phyloP scores from a whole-genome alignment of 306 rosid genomes.

The Cicer yamashitae region DNA sequence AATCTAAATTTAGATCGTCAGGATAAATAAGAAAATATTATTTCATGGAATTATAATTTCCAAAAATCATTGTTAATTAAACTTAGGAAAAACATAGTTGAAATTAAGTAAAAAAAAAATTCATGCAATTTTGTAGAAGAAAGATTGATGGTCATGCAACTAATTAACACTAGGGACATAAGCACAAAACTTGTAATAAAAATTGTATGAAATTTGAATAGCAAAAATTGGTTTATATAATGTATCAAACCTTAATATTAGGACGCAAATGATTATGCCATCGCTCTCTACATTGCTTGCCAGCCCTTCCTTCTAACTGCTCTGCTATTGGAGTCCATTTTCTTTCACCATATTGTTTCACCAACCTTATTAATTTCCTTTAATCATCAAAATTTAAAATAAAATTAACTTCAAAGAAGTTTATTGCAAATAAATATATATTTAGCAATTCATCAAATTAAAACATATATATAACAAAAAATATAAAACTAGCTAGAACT shows the following conservation, averaged over 20 bases:
- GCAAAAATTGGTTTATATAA: not conserved
- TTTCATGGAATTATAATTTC: not conserved
- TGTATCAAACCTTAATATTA: slow-evolving; percentile 74
- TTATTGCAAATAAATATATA: not conserved
- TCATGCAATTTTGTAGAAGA: not conserved
- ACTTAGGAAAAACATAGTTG: not conserved
- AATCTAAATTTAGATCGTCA: slow-evolving; percentile 14
- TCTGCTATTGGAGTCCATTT: slow-evolving; percentile 92
- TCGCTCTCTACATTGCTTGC: slow-evolving; percentile 93
- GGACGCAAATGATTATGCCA: slow-evolving; percentile 96
- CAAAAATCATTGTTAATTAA: not conserved
- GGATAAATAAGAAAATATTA: not conserved
- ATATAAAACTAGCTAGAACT: not conserved
- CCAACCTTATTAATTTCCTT: slow-evolving; percentile 70
- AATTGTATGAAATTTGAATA: not conserved
- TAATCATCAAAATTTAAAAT: not conserved
- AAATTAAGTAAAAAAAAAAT: not conserved
- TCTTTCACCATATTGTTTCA: slow-evolving; percentile 76
- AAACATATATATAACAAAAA: not conserved
- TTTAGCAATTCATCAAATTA: not conserved
- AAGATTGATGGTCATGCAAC: not conserved
- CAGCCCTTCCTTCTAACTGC: slow-evolving; percentile 75
- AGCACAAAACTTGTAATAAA: not conserved
- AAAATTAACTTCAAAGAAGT: not conserved
- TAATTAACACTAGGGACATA: no score